Conservation (phyloP, 2,329 filamentous ascomycete species). For the Aureobasidium sp. region DNA sequence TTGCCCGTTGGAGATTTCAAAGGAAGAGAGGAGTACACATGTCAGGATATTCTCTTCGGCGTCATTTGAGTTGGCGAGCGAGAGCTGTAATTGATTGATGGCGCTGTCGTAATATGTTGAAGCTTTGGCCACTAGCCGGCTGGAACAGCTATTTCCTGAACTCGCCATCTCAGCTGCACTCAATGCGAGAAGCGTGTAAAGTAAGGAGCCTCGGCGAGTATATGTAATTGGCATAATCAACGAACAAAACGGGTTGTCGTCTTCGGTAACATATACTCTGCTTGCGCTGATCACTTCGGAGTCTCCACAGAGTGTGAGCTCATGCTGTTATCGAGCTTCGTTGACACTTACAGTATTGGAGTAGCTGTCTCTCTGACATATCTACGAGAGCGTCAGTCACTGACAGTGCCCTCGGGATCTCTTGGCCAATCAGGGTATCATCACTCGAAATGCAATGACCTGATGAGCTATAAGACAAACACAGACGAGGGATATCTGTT, state of each 20-base stretch:
- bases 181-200: not conserved
- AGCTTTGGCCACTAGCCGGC: not conserved
- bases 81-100: not conserved
- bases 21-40: not conserved
- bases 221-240: conserved; percentile 4
- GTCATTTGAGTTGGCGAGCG: not conserved
- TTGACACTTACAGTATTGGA: not conserved
- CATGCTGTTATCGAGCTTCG: too few relatives aligned
- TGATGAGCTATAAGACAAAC: not conserved
- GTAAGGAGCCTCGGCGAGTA: not conserved
- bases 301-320: not conserved
- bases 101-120: not conserved
- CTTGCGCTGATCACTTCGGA: conserved; percentile 1
- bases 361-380: not conserved
- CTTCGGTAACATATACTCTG: conserved; percentile 1
- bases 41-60: conserved; percentile 5
- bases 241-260: not conserved
- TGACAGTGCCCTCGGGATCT: not conserved
- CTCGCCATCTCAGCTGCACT: conserved; percentile 5
- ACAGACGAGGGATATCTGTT: not conserved
- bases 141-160: not conserved
- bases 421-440: not conserved
- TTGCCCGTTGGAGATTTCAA: conserved; percentile 1
- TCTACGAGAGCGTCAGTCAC: not conserved
- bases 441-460: not conserved